phyloP scores from a whole-genome alignment of 2,329 filamentous ascomycete species.

The Pseudogymnoascus sp. region DNA sequence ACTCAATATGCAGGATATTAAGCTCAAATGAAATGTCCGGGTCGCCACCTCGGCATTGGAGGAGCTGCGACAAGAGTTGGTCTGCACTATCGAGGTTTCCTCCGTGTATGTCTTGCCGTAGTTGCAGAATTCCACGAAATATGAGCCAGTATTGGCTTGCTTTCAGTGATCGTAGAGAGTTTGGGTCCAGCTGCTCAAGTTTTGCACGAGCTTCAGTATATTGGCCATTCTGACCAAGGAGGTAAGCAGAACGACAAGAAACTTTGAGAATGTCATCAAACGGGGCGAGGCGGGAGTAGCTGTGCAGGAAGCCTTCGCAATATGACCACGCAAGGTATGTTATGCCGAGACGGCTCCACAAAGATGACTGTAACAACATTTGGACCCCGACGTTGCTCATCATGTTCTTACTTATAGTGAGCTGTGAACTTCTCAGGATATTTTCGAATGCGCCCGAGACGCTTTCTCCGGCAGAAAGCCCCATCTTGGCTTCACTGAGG shows the following conservation, averaged over 20 bases:
- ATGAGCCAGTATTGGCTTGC: constrained; percentile 66
- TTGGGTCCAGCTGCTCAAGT: constrained; percentile 52
- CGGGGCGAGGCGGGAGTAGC: constrained; percentile 55
- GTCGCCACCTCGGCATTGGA: constrained; percentile 32
- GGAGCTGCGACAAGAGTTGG: constrained; percentile 50
- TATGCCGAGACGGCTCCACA: constrained; percentile 70
- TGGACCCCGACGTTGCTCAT: constrained; percentile 66
- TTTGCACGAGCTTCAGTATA: constrained; percentile 61
- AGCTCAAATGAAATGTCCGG: constrained; percentile 53
- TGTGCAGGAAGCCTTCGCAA: constrained; percentile 68
- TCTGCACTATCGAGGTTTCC: constrained; percentile 50
- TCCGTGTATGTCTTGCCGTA: constrained; percentile 53
- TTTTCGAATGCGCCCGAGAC: constrained; percentile 61
- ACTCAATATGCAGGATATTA: constrained; percentile 52
- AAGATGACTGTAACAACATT: constrained; percentile 61
- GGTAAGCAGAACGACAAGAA: constrained; percentile 61
- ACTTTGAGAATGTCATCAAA: constrained; percentile 76
- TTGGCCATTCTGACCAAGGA: constrained; percentile 57
- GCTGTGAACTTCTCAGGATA: constrained; percentile 72
- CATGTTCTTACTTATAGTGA: constrained; percentile 71
- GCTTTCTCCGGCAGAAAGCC: constrained; percentile 63
- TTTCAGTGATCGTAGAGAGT: constrained; percentile 65
- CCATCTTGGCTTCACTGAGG: constrained; percentile 76
- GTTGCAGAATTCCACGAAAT: constrained; percentile 58
- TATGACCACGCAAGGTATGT: constrained; percentile 48